These are phyloP conservation scores for Paspalum vaginatum DNA, from an alignment of 176 grass and related monocot species.

Conservation along the genomic window DNA sequence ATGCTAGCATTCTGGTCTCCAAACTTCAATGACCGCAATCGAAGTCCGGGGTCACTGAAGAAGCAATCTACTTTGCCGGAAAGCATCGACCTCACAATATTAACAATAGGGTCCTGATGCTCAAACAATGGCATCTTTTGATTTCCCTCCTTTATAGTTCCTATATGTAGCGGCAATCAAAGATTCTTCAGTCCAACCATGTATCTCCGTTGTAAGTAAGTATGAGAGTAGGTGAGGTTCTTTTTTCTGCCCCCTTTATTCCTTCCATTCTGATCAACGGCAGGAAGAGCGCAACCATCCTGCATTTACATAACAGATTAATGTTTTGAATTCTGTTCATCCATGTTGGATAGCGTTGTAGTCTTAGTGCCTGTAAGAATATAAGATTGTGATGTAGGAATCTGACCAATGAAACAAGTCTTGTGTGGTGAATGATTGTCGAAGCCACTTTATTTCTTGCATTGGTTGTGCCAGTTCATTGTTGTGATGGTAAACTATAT, in stretches of 20 bases:
- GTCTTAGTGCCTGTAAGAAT: constrained; percentile 43
- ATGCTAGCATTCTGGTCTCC: neutral
- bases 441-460: neutral
- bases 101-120: constrained; percentile 19
- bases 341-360: constrained; percentile 36
- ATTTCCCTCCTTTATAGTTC: constrained; percentile 31
- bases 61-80: neutral
- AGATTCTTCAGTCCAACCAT: neutral
- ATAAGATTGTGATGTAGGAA: constrained; percentile 42
- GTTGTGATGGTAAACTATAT: no score
- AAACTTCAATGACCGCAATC: constrained; percentile 15
- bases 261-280: constrained; percentile 20
- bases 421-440: neutral
- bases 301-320: constrained; percentile 4
- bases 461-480: no score
- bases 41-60: constrained; percentile 17
- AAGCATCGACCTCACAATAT: constrained; percentile 1
- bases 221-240: constrained; percentile 31
- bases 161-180: constrained; percentile 12
- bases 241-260: constrained; percentile 5
- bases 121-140: constrained; percentile 20
- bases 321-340: constrained; percentile 27
- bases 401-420: constrained; percentile 40
- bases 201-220: constrained; percentile 50
- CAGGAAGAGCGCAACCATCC: constrained; percentile 31